Percentiles rank a stretch among this genome's conserved stretches.
Evolutionary conservation across 306 rosid species (phyloP).

Genomic region (Clitoria ternatea): DNA sequence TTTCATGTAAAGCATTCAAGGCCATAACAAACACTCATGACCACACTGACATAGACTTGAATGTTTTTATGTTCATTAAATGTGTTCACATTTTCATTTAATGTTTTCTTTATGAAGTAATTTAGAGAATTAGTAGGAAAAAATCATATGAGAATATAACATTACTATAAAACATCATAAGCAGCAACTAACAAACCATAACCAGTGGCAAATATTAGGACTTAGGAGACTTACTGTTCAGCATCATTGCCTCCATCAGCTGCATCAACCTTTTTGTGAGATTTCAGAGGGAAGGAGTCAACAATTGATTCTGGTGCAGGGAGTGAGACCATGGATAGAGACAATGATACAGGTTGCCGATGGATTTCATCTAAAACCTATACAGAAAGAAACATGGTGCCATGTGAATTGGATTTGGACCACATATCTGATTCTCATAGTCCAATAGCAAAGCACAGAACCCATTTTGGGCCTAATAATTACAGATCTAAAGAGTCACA

Average conservation of each 20-base stretch:
- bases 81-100: too few species aligned
- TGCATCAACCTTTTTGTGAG: constrained; percentile 55
- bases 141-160: too few species aligned
- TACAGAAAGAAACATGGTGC: constrained; percentile 9
- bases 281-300: constrained; percentile 79
- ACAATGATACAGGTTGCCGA: constrained; percentile 75
- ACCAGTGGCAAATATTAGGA: background rate
- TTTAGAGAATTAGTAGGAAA: too few species aligned
- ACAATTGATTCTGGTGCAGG: constrained; percentile 92
- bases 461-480: constrained; percentile 3
- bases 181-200: background rate
- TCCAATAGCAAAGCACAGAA: background rate
- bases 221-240: constrained; percentile 65
- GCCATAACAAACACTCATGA: background rate
- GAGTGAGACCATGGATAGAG: constrained; percentile 80
- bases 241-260: constrained; percentile 42
- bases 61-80: too few species aligned
- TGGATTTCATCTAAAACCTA: constrained; percentile 99
- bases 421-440: constrained; percentile 2
- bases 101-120: too few species aligned
- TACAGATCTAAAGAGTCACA: background rate
- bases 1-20: background rate
- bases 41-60: background rate
- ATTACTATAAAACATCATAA: background rate
- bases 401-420: constrained; percentile 15